Evolutionary conservation across 495 filamentous ascomycete species (phyloP), one percentile per base, ranked within the genome.

Genomic region (Penicillium lividum): DNA sequence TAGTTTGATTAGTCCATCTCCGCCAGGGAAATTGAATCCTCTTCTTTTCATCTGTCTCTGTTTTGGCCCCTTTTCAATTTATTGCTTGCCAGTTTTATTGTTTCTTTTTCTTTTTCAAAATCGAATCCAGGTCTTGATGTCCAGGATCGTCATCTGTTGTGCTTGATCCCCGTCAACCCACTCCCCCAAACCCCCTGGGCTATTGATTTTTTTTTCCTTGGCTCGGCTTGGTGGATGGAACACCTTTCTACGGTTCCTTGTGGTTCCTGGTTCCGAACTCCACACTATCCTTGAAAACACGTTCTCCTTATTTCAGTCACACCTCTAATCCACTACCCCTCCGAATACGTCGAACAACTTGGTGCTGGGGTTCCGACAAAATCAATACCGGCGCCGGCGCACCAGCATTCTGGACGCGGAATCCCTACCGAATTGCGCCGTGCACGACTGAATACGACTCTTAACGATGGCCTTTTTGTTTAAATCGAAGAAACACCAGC

Each of bases 381-480:
- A 25, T 53, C 58, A 51, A 43, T 54, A 57, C 51, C 56, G 54
- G 57, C 59, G 59, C 58, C 46, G 27, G 46, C 46, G 57, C 57
- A 56, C 54, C 55, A 47, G 53, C 42, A 56, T 50, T 38, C 33
- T 58, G 59, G 59, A 36, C 56, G 53, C 53, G 28, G 38, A 51
- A 36, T 38, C 16, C 38, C 28, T 15, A 36, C 11, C 25, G n/a
- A 30, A 33, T 43, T 66, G 64, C 66, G 60, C 58, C 65, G 54
- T 68, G 60, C 68, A 73, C 70, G 73, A 76, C 72, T 63, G 61
- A 73, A 68, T 67, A 78, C 67, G 75, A 77, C 64, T 58, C 64
- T 56, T 70, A 57, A 80, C 73, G 69, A 84, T 86, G 83, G 82
- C 83, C 46, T 86, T 86, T 73, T 70, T 86, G 55, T 86, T 86